Evolutionary conservation across 352 stramenopile genomes (phyloP).

Genomic region (Elongisporangium anandrum): DNA sequence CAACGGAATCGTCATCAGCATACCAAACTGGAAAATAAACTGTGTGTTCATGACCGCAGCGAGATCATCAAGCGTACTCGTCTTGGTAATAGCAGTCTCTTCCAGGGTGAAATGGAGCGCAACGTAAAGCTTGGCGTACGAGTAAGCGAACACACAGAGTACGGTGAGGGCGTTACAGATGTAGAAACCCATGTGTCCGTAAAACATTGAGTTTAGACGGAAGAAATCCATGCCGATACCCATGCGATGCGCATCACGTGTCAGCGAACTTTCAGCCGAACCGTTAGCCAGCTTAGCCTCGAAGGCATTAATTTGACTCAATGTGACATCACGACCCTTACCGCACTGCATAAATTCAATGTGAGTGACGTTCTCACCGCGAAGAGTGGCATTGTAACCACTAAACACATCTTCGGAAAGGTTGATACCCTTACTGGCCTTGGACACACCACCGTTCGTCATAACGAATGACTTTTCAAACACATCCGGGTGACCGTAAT

Average conservation of each 20-base stretch:
- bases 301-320: slow-evolving; percentile 87
- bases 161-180: slow-evolving; percentile 82
- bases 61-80: slow-evolving; percentile 62
- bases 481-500: slow-evolving; percentile 87
- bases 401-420: slow-evolving; percentile 88
- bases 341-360: slow-evolving; percentile 88
- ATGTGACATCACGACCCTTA: slow-evolving; percentile 83
- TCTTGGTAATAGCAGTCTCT: slow-evolving; percentile 72
- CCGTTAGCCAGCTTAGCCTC: slow-evolving; percentile 85
- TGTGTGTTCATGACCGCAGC: slow-evolving; percentile 79
- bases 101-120: slow-evolving; percentile 71
- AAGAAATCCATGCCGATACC: slow-evolving; percentile 85
- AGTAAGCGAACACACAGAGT: slow-evolving; percentile 77
- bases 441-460: slow-evolving; percentile 80
- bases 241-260: slow-evolving; percentile 80
- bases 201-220: slow-evolving; percentile 88
- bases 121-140: slow-evolving; percentile 86
- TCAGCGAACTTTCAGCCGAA: slow-evolving; percentile 75
- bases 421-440: slow-evolving; percentile 87
- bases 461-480: slow-evolving; percentile 88
- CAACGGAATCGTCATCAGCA: slow-evolving; percentile 84
- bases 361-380: slow-evolving; percentile 75
- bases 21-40: slow-evolving; percentile 88
- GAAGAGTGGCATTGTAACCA: slow-evolving; percentile 79
- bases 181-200: slow-evolving; percentile 88